These are phyloP conservation scores for Curvularia eragrostidis DNA, from an alignment of 2,329 filamentous ascomycete species.

Conservation along the genomic window DNA sequence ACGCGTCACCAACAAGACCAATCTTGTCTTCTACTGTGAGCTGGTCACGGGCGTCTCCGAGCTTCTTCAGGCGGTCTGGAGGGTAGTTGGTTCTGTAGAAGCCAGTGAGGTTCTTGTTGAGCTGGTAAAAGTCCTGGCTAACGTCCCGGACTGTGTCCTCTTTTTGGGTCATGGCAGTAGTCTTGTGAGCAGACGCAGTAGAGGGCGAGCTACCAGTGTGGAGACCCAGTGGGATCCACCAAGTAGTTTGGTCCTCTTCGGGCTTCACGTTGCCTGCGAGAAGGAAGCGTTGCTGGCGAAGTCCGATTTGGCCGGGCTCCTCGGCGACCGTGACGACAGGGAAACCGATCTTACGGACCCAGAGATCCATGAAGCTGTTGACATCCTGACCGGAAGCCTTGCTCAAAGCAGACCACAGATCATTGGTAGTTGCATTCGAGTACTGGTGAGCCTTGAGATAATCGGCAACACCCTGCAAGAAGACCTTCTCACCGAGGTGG, in stretches of 20 bases:
- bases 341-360: slow-evolving; percentile 96
- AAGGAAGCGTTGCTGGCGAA: slow-evolving; percentile 89
- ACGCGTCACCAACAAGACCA: slow-evolving; percentile 86
- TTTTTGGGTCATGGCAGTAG: slow-evolving; percentile 75
- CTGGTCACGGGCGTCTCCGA: slow-evolving; percentile 76
- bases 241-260: slow-evolving; percentile 88
- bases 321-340: slow-evolving; percentile 88
- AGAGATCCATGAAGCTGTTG: slow-evolving; percentile 85
- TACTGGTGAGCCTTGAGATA: slow-evolving; percentile 91
- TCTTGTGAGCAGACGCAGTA: slow-evolving; percentile 66
- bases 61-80: slow-evolving; percentile 77
- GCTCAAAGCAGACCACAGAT: slow-evolving; percentile 87
- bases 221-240: slow-evolving; percentile 93
- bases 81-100: slow-evolving; percentile 96
- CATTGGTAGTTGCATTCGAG: slow-evolving; percentile 86
- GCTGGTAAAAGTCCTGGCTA: slow-evolving; percentile 85
- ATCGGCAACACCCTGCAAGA: slow-evolving; percentile 86
- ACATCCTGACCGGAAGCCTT: slow-evolving; percentile 89
- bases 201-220: slow-evolving; percentile 69
- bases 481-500: slow-evolving; percentile 85
- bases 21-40: slow-evolving; percentile 90
- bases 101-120: slow-evolving; percentile 87
- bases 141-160: slow-evolving; percentile 77
- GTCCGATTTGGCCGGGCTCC: slow-evolving; percentile 77
- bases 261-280: slow-evolving; percentile 89